Percentiles rank a stretch among this genome's conserved stretches.
Evolutionary conservation across 306 rosid species (phyloP).

Genomic region (Lithocarpus polystachyus): DNA sequence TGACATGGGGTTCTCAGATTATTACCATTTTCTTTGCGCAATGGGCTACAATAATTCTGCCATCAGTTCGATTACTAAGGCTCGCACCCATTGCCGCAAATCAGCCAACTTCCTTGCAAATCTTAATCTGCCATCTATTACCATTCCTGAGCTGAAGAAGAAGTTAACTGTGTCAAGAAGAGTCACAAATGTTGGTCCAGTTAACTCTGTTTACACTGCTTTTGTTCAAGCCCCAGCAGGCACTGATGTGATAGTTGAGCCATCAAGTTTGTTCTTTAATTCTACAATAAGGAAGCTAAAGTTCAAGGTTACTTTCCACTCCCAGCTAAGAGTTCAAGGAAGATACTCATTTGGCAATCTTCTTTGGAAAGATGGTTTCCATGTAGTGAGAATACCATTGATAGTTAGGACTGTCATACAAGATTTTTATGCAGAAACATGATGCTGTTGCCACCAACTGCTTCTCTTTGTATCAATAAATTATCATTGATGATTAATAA

Average conservation of each 20-base stretch:
- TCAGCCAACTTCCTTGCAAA: slow-evolving; percentile 28
- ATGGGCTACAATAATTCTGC: slow-evolving; percentile 62
- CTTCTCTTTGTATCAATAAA: slow-evolving; percentile 3
- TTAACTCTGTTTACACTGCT: slow-evolving; percentile 37
- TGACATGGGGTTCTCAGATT: slow-evolving; percentile 44
- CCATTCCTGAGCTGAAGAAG: slow-evolving; percentile 47
- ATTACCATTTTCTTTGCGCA: slow-evolving; percentile 50
- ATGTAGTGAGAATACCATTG: slow-evolving; percentile 47
- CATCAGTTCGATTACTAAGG: slow-evolving; percentile 28
- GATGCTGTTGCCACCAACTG: slow-evolving; percentile 1
- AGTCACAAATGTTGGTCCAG: slow-evolving; percentile 58
- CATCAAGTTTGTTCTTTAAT: slow-evolving; percentile 31
- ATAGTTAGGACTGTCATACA: slow-evolving; percentile 37
- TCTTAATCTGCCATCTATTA: slow-evolving; percentile 58
- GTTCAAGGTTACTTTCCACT: slow-evolving; percentile 39
- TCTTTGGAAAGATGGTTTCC: slow-evolving; percentile 53
- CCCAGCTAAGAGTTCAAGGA: slow-evolving; percentile 40
- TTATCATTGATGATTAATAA: background rate
- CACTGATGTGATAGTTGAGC: slow-evolving; percentile 36
- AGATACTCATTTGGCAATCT: slow-evolving; percentile 58
- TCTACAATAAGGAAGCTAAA: slow-evolving; percentile 34
- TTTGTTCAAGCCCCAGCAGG: slow-evolving; percentile 44
- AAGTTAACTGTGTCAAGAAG: slow-evolving; percentile 40
- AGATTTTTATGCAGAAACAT: slow-evolving; percentile 34
- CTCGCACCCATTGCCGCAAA: slow-evolving; percentile 31